Conservation (phyloP, 768 basidiomycete genomes). For the Agrocybe praecox region DNA sequence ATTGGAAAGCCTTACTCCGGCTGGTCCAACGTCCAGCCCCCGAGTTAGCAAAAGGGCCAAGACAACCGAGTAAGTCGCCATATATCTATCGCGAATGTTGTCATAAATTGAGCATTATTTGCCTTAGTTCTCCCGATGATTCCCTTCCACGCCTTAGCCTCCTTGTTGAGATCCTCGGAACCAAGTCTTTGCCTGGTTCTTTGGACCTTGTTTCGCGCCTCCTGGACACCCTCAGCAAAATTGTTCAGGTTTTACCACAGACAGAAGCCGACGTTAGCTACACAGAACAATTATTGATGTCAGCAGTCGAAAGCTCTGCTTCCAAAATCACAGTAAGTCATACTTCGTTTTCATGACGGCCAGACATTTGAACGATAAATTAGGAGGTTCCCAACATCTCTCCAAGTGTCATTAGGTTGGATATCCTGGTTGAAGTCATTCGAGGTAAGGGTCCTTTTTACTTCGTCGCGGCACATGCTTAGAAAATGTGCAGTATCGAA, state of each 20-base stretch:
- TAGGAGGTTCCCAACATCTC: conserved; percentile 57
- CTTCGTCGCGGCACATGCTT: background rate
- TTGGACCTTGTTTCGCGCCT: conserved; percentile 71
- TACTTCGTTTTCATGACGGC: background rate
- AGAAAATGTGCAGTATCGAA: conserved; percentile 59
- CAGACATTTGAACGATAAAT: background rate
- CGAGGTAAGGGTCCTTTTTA: conserved; percentile 49
- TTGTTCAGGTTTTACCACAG: conserved; percentile 57
- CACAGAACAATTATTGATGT: conserved; percentile 82
- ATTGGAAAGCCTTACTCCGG: conserved; percentile 51
- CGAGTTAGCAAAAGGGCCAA: conserved; percentile 70
- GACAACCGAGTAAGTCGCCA: conserved; percentile 48
- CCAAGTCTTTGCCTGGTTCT: conserved; percentile 67
- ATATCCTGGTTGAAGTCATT: conserved; percentile 87
- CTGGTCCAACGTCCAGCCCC: conserved; percentile 36
- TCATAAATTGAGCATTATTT: conserved; percentile 1
- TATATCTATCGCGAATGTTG: background rate
- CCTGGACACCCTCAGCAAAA: conserved; percentile 70
- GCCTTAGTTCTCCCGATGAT: conserved; percentile 33
- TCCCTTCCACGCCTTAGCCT: conserved; percentile 52
- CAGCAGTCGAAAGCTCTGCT: conserved; percentile 71
- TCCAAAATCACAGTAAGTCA: conserved; percentile 53
- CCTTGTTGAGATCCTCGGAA: conserved; percentile 70
- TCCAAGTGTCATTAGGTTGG: conserved; percentile 69
- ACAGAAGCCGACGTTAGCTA: conserved; percentile 72